These are phyloP conservation scores for Hypoxylon sp. DNA, from an alignment of 2,329 filamentous ascomycete genomes.

Conservation along the genomic window DNA sequence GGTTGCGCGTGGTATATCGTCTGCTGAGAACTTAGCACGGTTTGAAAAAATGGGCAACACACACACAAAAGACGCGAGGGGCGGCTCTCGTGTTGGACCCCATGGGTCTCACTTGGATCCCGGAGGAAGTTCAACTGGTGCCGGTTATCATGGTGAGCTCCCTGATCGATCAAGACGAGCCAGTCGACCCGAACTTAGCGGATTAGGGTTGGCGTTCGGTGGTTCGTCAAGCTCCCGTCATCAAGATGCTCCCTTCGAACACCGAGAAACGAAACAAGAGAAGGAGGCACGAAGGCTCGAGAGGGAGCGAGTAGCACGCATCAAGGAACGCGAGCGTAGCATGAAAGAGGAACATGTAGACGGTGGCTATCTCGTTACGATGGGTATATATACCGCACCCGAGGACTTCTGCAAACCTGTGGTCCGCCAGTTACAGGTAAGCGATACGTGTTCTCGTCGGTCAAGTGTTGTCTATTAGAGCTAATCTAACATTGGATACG, in stretches of 20 bases:
- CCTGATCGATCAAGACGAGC: constrained; percentile 51
- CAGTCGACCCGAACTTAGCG: constrained; percentile 63
- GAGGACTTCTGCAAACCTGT: constrained; percentile 94
- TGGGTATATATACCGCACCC: constrained; percentile 90
- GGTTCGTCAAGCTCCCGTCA: constrained; percentile 57
- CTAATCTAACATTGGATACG: constrained; percentile 29
- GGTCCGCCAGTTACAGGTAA: constrained; percentile 91
- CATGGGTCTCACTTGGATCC: constrained; percentile 40
- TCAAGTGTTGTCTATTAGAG: background rate
- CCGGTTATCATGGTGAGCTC: constrained; percentile 45
- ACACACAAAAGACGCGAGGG: constrained; percentile 48
- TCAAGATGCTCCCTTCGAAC: constrained; percentile 66
- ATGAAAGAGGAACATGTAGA: constrained; percentile 94
- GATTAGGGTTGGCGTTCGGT: constrained; percentile 61
- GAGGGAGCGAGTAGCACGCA: constrained; percentile 79
- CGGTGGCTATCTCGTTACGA: constrained; percentile 92
- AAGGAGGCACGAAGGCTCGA: constrained; percentile 88
- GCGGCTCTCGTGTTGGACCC: constrained; percentile 38
- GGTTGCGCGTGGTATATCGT: background rate
- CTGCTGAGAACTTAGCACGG: background rate
- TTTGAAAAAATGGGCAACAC: constrained; percentile 49
- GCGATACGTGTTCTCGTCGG: constrained; percentile 38
- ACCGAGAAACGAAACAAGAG: constrained; percentile 91
- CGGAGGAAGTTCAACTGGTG: constrained; percentile 43
- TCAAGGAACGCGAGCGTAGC: constrained; percentile 90